These are phyloP conservation scores for Limnomonas spitsbergensis DNA, from an alignment of 139 green algal genomes.

Conservation along the genomic window DNA sequence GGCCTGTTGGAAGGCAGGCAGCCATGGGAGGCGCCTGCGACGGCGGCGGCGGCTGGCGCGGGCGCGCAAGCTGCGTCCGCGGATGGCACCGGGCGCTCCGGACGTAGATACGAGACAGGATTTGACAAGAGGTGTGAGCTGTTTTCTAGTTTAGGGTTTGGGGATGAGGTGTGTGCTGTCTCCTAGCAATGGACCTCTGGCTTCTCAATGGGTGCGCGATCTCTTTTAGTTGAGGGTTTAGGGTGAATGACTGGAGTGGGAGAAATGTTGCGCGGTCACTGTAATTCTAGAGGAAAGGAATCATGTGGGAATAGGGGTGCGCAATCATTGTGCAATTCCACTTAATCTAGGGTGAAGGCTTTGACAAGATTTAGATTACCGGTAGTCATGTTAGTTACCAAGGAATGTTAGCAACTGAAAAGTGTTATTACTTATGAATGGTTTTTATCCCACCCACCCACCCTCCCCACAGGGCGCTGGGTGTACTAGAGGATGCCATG, in stretches of 20 bases:
- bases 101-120: not conserved
- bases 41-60: not conserved
- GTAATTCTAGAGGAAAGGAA: no score
- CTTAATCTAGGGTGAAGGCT: no score
- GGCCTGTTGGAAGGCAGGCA: not conserved
- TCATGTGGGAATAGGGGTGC: no score
- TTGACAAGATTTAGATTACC: no score
- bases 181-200: no score
- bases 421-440: not conserved
- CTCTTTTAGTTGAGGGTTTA: no score
- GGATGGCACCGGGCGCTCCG: not conserved
- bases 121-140: slow-evolving; percentile 14
- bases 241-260: no score
- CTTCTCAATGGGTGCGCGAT: no score
- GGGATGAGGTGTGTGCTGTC: not conserved
- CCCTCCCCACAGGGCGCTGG: slow-evolving; percentile 37
- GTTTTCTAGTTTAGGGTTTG: not conserved
- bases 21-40: not conserved
- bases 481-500: slow-evolving; percentile 46
- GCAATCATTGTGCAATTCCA: no score
- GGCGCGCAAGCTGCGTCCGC: not conserved
- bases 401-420: not conserved
- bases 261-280: no score
- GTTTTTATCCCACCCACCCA: not conserved
- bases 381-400: slow-evolving; percentile 4